phyloP scores from a whole-genome alignment of 106 monocot genomes.

The Xerophyta viscosa region DNA sequence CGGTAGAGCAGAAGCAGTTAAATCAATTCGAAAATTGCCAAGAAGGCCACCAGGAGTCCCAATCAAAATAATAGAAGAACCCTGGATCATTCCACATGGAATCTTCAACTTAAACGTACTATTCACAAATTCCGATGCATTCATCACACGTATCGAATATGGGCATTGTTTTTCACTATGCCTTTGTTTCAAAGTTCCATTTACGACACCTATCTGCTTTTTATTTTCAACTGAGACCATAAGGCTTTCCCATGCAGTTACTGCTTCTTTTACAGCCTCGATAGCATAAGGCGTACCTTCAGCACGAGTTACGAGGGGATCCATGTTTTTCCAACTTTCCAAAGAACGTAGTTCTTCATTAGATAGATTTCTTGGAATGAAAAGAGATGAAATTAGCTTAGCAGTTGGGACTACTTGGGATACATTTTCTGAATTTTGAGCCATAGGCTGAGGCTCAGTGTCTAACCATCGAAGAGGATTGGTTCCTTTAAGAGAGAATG shows the following conservation, averaged over 20 bases:
- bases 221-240: conserved; percentile 52
- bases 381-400: conserved; percentile 26
- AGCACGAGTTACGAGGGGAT: conserved; percentile 31
- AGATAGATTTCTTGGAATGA: conserved; percentile 43
- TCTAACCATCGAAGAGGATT: conserved; percentile 36
- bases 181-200: conserved; percentile 23
- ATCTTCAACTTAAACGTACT: conserved; percentile 51
- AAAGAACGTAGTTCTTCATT: conserved; percentile 38
- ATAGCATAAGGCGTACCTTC: conserved; percentile 53
- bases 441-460: conserved; percentile 14
- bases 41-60: conserved; percentile 76
- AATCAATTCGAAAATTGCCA: conserved; percentile 75
- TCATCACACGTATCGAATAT: conserved; percentile 81
- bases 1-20: conserved; percentile 59
- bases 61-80: conserved; percentile 86
- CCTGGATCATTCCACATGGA: conserved; percentile 91
- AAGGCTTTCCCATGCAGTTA: conserved; percentile 58
- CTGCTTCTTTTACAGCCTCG: conserved; percentile 79
- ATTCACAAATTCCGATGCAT: conserved; percentile 42
- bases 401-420: conserved; percentile 41
- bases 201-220: conserved; percentile 23
- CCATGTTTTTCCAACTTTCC: conserved; percentile 72
- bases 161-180: conserved; percentile 72
- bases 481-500: conserved; percentile 36
- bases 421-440: conserved; percentile 34